These are phyloP conservation scores for Furcasterigmium sp. DNA, from an alignment of 2,329 filamentous ascomycete genomes.

Conservation along the genomic window DNA sequence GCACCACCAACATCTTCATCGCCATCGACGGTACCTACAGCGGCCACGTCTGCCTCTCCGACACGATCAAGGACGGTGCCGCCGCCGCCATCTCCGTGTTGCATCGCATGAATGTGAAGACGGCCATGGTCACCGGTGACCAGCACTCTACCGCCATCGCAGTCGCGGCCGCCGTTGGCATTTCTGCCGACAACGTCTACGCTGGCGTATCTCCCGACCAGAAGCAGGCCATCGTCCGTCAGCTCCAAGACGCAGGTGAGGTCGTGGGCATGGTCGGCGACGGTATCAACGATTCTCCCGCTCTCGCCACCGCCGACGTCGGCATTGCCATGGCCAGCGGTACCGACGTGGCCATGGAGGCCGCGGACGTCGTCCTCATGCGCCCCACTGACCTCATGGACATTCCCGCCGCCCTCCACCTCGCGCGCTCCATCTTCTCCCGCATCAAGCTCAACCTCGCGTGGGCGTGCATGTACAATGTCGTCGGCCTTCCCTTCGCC, in stretches of 20 bases:
- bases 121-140: slow-evolving; percentile 91
- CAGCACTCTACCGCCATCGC: slow-evolving; percentile 78
- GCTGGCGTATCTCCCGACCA: slow-evolving; percentile 87
- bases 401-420: slow-evolving; percentile 79
- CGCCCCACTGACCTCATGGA: slow-evolving; percentile 84
- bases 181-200: slow-evolving; percentile 68
- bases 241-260: slow-evolving; percentile 69
- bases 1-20: slow-evolving; percentile 86
- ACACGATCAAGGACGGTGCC: slow-evolving; percentile 87
- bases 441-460: slow-evolving; percentile 91
- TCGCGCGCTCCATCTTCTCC: slow-evolving; percentile 79
- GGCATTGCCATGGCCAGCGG: slow-evolving; percentile 90
- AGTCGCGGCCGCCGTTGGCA: slow-evolving; percentile 79
- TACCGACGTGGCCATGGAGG: slow-evolving; percentile 97
- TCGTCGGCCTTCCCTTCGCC: slow-evolving; percentile 86
- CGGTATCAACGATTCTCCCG: slow-evolving; percentile 97
- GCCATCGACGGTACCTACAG: slow-evolving; percentile 79
- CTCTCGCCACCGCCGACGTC: slow-evolving; percentile 84
- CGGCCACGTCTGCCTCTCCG: slow-evolving; percentile 77
- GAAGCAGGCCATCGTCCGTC: slow-evolving; percentile 79
- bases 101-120: slow-evolving; percentile 77
- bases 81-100: slow-evolving; percentile 76
- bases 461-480: slow-evolving; percentile 92
- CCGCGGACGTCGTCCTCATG: slow-evolving; percentile 95
- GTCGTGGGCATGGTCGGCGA: slow-evolving; percentile 96